phyloP scores from a whole-genome alignment of 306 rosid genomes.

The Datisca glomerata region DNA sequence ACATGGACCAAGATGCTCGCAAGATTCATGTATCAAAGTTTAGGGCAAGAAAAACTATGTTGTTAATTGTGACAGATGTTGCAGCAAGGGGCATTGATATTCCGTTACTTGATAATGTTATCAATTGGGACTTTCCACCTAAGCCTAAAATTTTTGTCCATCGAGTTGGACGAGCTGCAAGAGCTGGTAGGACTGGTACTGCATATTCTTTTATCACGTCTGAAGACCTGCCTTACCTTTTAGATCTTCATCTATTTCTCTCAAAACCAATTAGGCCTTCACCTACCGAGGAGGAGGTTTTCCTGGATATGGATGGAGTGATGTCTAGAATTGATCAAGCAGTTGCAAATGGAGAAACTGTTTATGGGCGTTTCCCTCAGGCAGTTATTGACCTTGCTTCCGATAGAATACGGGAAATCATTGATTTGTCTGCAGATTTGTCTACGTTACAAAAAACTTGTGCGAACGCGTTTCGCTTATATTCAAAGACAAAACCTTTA shows the following conservation, averaged over 20 bases:
- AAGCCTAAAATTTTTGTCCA: slow-evolving; percentile 89
- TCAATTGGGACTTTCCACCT: slow-evolving; percentile 96
- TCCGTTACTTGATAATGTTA: slow-evolving; percentile 92
- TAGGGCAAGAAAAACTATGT: slow-evolving; percentile 81
- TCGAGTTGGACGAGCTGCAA: slow-evolving; percentile 93
- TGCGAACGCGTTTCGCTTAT: slow-evolving; percentile 66
- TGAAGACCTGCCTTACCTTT: slow-evolving; percentile 78
- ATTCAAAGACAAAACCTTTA: slow-evolving; percentile 70
- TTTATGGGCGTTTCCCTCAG: slow-evolving; percentile 94
- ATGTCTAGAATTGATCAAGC: slow-evolving; percentile 63
- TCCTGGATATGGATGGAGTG: slow-evolving; percentile 58
- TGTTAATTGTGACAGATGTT: slow-evolving; percentile 82
- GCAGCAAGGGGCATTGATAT: slow-evolving; percentile 97
- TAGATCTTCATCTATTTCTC: slow-evolving; percentile 91
- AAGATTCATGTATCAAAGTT: slow-evolving; percentile 70
- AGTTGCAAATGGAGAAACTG: slow-evolving; percentile 73
- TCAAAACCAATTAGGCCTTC: slow-evolving; percentile 76
- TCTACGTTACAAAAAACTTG: slow-evolving; percentile 43
- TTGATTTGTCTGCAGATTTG: slow-evolving; percentile 71
- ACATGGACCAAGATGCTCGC: slow-evolving; percentile 99
- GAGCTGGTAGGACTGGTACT: slow-evolving; percentile 91
- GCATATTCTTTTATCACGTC: slow-evolving; percentile 83
- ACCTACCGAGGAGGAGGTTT: slow-evolving; percentile 78
- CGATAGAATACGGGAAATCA: slow-evolving; percentile 69
- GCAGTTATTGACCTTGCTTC: slow-evolving; percentile 72